Percentiles rank a stretch among this genome's conserved stretches.
These are phyloP conservation scores for Priceomyces melissophilus DNA, from an alignment of 805 yeast species.

Conservation along the genomic window DNA sequence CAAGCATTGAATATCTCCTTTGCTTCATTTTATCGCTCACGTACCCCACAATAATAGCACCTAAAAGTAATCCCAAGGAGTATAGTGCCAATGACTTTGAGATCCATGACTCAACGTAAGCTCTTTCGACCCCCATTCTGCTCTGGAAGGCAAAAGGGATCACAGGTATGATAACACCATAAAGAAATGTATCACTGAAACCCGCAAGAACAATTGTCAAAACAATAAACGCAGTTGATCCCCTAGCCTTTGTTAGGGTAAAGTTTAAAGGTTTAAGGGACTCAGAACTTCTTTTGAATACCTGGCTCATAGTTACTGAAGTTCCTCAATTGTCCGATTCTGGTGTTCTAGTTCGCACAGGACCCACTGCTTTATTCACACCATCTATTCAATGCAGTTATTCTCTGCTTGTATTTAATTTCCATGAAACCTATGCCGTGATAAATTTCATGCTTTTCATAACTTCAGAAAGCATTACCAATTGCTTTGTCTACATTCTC, in stretches of 20 bases:
- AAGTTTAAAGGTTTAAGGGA: too few species aligned
- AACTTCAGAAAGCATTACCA: too few species aligned
- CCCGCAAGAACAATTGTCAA: neutral
- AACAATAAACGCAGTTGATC: neutral
- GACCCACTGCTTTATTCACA: too few species aligned
- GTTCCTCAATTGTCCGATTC: too few species aligned
- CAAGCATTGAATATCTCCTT: neutral
- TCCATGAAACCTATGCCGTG: too few species aligned
- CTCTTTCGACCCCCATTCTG: neutral
- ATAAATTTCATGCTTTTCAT: too few species aligned
- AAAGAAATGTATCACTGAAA: neutral
- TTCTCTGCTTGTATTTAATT: too few species aligned
- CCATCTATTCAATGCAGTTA: too few species aligned
- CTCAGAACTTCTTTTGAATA: too few species aligned
- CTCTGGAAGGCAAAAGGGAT: neutral
- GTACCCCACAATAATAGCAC: neutral
- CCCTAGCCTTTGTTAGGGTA: neutral
- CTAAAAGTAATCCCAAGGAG: neutral
- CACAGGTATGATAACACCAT: neutral
- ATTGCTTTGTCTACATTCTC: too few species aligned
- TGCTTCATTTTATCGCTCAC: neutral
- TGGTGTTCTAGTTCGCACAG: too few species aligned
- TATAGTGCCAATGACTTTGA: neutral
- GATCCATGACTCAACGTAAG: neutral
- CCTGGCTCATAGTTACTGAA: too few species aligned